Percentiles rank a stretch among this genome's conserved stretches.
Evolutionary conservation across 2,329 filamentous ascomycete species (phyloP).

Genomic region (Rutstroemia sp.): DNA sequence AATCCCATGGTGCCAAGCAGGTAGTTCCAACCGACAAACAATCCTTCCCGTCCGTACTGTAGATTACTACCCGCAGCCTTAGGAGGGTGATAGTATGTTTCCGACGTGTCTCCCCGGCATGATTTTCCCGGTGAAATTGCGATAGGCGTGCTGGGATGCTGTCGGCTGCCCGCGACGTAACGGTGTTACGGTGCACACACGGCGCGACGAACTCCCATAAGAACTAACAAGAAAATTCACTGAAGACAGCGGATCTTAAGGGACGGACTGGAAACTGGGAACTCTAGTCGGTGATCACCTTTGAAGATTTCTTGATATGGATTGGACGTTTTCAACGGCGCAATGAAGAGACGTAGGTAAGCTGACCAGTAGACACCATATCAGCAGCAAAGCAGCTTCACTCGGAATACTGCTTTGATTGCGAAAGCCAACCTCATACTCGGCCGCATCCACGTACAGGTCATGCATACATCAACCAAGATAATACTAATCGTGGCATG

Average conservation of each 20-base stretch:
- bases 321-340: too few relatives aligned
- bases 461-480: too few relatives aligned
- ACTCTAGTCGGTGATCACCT: neutral
- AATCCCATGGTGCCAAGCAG: too few relatives aligned
- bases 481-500: neutral
- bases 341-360: too few relatives aligned
- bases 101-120: neutral
- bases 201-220: neutral
- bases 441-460: too few relatives aligned
- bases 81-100: neutral
- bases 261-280: neutral
- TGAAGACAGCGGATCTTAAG: too few relatives aligned
- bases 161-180: neutral
- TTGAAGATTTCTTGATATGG: neutral
- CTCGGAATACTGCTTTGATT: too few relatives aligned
- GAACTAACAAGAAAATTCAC: neutral
- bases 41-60: neutral
- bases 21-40: too few relatives aligned
- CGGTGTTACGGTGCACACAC: neutral
- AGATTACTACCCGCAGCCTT: neutral
- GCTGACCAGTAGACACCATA: too few relatives aligned
- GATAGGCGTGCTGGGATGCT: neutral
- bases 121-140: neutral
- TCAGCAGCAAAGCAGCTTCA: too few relatives aligned
- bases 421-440: too few relatives aligned